Evolutionary conservation across 495 filamentous ascomycete genomes (phyloP).

Genomic region (Daldinia loculata): DNA sequence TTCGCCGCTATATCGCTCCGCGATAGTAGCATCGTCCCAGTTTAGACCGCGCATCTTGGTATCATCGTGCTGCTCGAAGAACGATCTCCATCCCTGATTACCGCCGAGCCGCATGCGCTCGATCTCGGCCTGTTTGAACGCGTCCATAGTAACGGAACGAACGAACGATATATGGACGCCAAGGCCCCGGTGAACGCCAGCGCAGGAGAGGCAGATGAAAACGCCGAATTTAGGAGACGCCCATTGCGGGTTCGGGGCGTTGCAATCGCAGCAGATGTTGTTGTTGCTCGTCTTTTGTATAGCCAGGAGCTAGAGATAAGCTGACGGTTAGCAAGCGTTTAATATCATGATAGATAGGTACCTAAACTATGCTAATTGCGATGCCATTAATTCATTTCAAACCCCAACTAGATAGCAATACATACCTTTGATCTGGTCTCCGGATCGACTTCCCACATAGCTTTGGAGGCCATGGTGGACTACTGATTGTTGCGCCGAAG

Average conservation of each 20-base stretch:
- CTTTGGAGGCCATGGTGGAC: conserved; percentile 57
- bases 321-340: conserved; percentile 17
- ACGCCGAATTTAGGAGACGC: conserved; percentile 75
- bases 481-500: conserved; percentile 21
- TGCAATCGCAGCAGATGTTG: conserved; percentile 90
- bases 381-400: not conserved
- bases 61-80: conserved; percentile 77
- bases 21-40: conserved; percentile 83
- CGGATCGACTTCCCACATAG: conserved; percentile 97
- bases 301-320: conserved; percentile 70
- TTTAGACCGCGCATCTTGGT: conserved; percentile 65
- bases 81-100: conserved; percentile 83
- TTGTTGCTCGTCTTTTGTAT: conserved; percentile 90
- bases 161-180: conserved; percentile 99
- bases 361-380: conserved; percentile 8
- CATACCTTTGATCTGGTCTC: conserved; percentile 90
- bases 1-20: conserved; percentile 84
- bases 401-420: not conserved
- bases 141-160: conserved; percentile 95
- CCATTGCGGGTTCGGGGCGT: conserved; percentile 96
- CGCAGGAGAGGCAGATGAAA: conserved; percentile 97
- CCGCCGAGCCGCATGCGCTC: conserved; percentile 86
- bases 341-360: not conserved
- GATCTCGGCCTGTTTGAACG: conserved; percentile 88
- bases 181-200: conserved; percentile 90